These are phyloP conservation scores for Hericium coralloides DNA, from an alignment of 768 basidiomycete genomes.

Conservation along the genomic window DNA sequence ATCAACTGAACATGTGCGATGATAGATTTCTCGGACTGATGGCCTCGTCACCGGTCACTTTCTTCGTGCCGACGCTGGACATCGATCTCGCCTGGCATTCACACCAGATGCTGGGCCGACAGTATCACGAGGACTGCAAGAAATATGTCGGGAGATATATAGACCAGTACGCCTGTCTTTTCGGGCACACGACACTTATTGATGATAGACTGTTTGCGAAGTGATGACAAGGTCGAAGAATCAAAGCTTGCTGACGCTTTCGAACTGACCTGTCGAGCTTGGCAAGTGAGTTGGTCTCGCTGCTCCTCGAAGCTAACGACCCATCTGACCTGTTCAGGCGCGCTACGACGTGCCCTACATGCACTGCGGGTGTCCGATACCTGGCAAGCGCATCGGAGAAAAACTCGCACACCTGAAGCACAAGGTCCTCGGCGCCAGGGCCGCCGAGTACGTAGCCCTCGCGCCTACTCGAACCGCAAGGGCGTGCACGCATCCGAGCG, in stretches of 20 bases:
- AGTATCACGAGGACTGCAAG: slow-evolving; percentile 38
- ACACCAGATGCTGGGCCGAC: slow-evolving; percentile 45
- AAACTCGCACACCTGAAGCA: slow-evolving; percentile 28
- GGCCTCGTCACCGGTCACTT: slow-evolving; percentile 29
- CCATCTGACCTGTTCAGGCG: slow-evolving; percentile 2
- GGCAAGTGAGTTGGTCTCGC: slow-evolving; percentile 25
- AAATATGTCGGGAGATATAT: slow-evolving; percentile 35
- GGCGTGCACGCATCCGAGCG: slow-evolving; percentile 44
- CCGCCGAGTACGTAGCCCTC: slow-evolving; percentile 21
- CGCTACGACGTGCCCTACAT: slow-evolving; percentile 46
- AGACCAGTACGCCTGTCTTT: slow-evolving; percentile 38
- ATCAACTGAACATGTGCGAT: background rate
- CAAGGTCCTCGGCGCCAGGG: slow-evolving; percentile 6
- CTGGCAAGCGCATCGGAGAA: slow-evolving; percentile 35
- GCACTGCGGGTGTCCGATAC: slow-evolving; percentile 48
- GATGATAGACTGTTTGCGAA: slow-evolving; percentile 12
- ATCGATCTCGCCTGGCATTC: slow-evolving; percentile 75
- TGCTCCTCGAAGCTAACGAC: background rate
- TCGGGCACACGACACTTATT: too few species aligned
- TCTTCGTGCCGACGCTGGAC: slow-evolving; percentile 58
- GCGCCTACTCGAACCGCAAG: slow-evolving; percentile 27
- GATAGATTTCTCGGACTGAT: slow-evolving; percentile 48
- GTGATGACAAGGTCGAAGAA: slow-evolving; percentile 43
- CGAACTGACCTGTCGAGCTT: slow-evolving; percentile 39
- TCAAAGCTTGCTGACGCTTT: slow-evolving; percentile 31